phyloP scores from a whole-genome alignment of 2,329 filamentous ascomycete species.

The Fusarium sp. region DNA sequence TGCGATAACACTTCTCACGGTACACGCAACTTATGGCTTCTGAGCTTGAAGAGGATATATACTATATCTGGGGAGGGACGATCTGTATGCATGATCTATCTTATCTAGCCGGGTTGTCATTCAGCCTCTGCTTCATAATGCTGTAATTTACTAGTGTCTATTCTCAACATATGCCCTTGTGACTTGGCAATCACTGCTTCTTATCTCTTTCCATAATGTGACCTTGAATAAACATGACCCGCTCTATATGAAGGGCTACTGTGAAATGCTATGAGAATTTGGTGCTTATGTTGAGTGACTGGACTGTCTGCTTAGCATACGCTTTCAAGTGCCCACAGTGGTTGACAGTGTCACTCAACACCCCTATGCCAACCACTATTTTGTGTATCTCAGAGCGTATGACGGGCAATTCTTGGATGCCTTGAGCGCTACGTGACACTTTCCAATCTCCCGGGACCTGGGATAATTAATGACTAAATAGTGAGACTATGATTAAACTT shows the following conservation, averaged over 20 bases:
- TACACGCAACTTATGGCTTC: constrained; percentile 22
- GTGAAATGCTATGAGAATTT: neutral
- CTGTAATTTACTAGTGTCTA: constrained; percentile 60
- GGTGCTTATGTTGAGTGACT: neutral
- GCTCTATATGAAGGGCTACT: neutral
- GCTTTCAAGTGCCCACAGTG: neutral
- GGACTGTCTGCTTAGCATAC: neutral
- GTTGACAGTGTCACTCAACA: neutral
- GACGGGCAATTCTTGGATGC: neutral
- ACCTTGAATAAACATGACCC: neutral
- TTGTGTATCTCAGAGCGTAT: neutral
- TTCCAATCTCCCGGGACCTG: neutral
- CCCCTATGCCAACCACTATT: neutral
- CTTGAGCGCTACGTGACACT: neutral
- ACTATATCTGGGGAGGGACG: constrained; percentile 25
- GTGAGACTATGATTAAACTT: neutral
- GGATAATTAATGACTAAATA: neutral
- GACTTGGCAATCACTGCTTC: neutral
- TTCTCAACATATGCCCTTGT: constrained; percentile 28
- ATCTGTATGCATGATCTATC: constrained; percentile 41
- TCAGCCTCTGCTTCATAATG: constrained; percentile 56
- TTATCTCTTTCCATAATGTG: neutral
- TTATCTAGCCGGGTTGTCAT: constrained; percentile 46
- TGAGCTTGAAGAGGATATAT: constrained; percentile 20
- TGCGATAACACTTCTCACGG: constrained; percentile 22